Base-by-base conservation (phyloP, 257 asterid species). In the Rhazya stricta region DNA sequence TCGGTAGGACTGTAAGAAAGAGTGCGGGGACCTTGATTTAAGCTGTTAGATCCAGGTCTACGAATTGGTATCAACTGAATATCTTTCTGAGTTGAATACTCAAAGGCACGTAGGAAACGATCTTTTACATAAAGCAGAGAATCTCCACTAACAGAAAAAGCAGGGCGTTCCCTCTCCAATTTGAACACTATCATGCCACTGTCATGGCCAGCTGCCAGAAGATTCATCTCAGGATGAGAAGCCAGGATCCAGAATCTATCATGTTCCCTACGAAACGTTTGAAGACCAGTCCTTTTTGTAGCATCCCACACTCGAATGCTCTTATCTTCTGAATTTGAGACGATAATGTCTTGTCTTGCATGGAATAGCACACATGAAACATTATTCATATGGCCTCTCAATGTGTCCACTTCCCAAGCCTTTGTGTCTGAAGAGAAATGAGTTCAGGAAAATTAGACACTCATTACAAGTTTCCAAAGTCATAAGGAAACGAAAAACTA, bases 331-430 rank as follows among this genome's bases (percentile, higher is more conserved):
- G 99, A 95, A 79, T 92, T 95, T 43, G 99, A 95, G 65, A 95
- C 93, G 75, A 95, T 91, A 45, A 95, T 92, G 67, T 95, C 99
- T 81, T 95, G 99, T 81, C 88, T 87, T 32, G 98, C 75, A 82
- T 93, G 97, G 81, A 92, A 95, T 25, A 91, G 36, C 67, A 93
- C 97, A 83, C 93, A 95, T 6, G 99, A 95, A 19, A 95, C 99
- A 71, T 95, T 95, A 87, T 95, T 95, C 97, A 89, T 87, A 83
- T 92, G 99, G 74, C 98, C 98, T 84, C 99, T 91, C 91, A 95
- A 76, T 0, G 97, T 95, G 87, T 95, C 99, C 84, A 95, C 98
- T 83, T 95, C 99, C 99, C 99, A 95, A 76, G 99, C 99, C 89
- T 92, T 95, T 19, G 99, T 91, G 85, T 95, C 98, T 95, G 91